Evolutionary conservation across 1,284 basidiomycete genomes (phyloP).

Genomic region (Irpex sp.): DNA sequence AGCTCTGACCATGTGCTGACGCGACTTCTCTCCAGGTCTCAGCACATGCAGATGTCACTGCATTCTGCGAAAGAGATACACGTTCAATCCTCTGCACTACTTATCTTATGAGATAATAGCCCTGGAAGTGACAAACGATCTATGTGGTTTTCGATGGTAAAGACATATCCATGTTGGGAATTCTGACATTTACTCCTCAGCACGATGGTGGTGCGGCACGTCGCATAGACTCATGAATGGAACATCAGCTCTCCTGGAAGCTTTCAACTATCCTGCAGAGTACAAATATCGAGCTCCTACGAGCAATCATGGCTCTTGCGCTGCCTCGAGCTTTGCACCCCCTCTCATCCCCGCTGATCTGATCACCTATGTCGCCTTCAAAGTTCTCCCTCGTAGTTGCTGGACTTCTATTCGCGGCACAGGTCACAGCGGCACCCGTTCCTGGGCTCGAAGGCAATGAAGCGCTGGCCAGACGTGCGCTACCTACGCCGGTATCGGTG

Average conservation of each 20-base stretch:
- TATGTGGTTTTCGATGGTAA: not conserved
- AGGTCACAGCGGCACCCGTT: not conserved
- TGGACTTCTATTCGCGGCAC: not conserved
- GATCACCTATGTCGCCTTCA: not conserved
- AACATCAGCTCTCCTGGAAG: not conserved
- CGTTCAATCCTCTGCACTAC: not conserved
- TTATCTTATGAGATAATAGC: not conserved
- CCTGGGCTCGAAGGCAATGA: not conserved
- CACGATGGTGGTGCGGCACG: not conserved
- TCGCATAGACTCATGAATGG: not conserved
- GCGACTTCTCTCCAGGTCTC: not conserved
- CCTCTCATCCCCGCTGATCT: not conserved
- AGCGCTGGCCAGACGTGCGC: constrained; percentile 16
- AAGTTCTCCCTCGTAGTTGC: not conserved
- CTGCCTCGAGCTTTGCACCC: not conserved
- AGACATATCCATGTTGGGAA: not conserved
- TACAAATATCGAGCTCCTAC: not conserved
- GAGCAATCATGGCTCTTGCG: not conserved
- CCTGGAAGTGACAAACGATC: not conserved
- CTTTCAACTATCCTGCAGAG: not conserved
- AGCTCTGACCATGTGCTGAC: not conserved
- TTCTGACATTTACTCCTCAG: not conserved
- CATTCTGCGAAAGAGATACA: not conserved
- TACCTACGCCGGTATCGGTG: constrained; percentile 34
- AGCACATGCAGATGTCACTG: not conserved